phyloP scores from a whole-genome alignment of 441 rosid genomes.

The Brassica hybrid region DNA sequence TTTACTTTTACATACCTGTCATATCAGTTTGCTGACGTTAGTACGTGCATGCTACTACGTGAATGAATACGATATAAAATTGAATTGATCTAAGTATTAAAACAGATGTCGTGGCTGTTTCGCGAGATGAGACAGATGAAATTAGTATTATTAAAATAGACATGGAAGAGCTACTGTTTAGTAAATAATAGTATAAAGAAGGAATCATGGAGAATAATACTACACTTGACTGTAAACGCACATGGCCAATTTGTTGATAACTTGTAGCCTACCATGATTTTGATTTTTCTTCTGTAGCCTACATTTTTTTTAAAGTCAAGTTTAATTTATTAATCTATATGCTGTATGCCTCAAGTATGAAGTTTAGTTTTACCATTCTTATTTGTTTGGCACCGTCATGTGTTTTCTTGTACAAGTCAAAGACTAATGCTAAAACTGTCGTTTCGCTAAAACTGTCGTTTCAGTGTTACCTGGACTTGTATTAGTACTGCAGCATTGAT shows the following conservation, averaged over 20 bases:
- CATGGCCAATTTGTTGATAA: constrained; percentile 37
- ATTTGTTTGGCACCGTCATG: constrained; percentile 38
- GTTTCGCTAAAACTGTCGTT: neutral
- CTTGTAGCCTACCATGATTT: constrained; percentile 28
- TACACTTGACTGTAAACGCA: constrained; percentile 33
- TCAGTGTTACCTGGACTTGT: constrained; percentile 4
- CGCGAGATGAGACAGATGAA: constrained; percentile 40
- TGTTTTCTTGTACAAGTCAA: constrained; percentile 7
- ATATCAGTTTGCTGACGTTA: constrained; percentile 11
- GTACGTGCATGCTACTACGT: neutral
- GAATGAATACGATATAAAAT: constrained; percentile 1
- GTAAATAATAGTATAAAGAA: neutral
- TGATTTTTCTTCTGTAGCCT: constrained; percentile 1
- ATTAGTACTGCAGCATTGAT: neutral
- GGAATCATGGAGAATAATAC: constrained; percentile 41
- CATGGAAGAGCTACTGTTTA: constrained; percentile 19
- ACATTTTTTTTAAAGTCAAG: neutral
- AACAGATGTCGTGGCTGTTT: constrained; percentile 41
- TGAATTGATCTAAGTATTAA: neutral
- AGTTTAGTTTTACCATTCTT: constrained; percentile 12
- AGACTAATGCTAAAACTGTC: neutral
- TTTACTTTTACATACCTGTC: neutral
- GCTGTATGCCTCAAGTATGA: neutral
- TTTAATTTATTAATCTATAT: constrained; percentile 3
- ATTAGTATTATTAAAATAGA: constrained; percentile 21